Evolutionary conservation across 2,329 filamentous ascomycete genomes (phyloP).

Genomic region (Aspergillus luchuensis): DNA sequence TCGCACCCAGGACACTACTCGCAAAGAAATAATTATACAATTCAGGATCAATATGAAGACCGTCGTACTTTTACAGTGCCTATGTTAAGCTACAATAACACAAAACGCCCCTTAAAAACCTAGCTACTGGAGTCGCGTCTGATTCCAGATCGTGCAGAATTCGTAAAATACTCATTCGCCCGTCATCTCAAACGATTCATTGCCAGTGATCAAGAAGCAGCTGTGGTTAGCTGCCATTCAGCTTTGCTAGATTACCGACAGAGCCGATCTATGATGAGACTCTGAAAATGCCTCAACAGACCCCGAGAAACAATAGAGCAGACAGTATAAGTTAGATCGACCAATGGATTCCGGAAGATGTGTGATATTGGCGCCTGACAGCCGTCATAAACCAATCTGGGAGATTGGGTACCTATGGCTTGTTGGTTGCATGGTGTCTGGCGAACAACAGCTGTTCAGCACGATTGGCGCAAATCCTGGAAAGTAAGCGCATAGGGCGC

Average conservation of each 20-base stretch:
- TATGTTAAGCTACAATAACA: no score
- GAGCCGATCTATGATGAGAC: not conserved
- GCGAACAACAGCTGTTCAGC: not conserved
- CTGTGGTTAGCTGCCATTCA: not conserved
- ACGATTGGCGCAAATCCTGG: not conserved
- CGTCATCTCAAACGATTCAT: not conserved
- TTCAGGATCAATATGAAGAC: no score
- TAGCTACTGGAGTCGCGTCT: not conserved
- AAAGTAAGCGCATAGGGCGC: not conserved
- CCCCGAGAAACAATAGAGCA: not conserved
- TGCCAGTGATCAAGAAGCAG: not conserved
- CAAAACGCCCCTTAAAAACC: not conserved
- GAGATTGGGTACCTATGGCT: not conserved
- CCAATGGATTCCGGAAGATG: not conserved
- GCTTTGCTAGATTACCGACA: not conserved
- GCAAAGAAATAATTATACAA: no score
- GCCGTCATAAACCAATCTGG: not conserved
- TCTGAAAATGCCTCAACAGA: not conserved
- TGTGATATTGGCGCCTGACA: not conserved
- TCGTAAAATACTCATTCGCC: not conserved
- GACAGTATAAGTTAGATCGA: not conserved
- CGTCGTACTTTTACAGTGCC: no score
- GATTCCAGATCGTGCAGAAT: not conserved
- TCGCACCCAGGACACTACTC: no score
- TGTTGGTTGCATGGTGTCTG: not conserved